Evolutionary conservation across 2,329 filamentous ascomycete species (phyloP).

Genomic region (Aspergillus candidus): DNA sequence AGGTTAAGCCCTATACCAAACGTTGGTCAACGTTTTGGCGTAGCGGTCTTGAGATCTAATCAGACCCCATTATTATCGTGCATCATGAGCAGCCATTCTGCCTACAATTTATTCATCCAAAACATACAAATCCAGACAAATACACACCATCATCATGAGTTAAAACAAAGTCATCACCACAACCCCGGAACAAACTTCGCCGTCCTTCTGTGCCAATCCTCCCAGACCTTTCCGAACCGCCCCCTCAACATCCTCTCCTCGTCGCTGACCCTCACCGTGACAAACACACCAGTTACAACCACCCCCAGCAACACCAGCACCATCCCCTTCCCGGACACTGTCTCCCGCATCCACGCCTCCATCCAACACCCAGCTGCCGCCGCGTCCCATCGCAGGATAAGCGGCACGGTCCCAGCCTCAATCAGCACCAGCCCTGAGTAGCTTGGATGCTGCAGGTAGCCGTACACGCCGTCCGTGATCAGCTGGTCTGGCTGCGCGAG

Average conservation of each 20-base stretch:
- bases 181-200: slow-evolving; percentile 46
- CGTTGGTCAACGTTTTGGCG: no score
- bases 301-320: neutral
- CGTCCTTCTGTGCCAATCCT: slow-evolving; percentile 44
- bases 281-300: slow-evolving; percentile 12
- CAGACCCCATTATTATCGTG: neutral
- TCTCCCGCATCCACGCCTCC: slow-evolving; percentile 1
- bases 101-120: neutral
- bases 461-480: slow-evolving; percentile 45
- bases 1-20: no score
- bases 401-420: slow-evolving; percentile 1
- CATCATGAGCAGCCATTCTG: no score
- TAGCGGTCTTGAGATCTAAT: neutral
- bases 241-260: slow-evolving; percentile 48
- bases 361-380: slow-evolving; percentile 34
- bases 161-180: neutral
- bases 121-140: neutral
- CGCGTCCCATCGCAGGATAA: slow-evolving; percentile 38
- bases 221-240: slow-evolving; percentile 46
- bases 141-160: neutral
- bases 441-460: slow-evolving; percentile 48
- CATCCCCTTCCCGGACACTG: slow-evolving; percentile 12
- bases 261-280: slow-evolving; percentile 38
- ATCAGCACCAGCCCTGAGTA: slow-evolving; percentile 44
- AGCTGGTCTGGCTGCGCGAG: slow-evolving; percentile 44